These are phyloP conservation scores for Onygena corvina DNA, from an alignment of 2,329 filamentous ascomycete genomes.

Conservation along the genomic window DNA sequence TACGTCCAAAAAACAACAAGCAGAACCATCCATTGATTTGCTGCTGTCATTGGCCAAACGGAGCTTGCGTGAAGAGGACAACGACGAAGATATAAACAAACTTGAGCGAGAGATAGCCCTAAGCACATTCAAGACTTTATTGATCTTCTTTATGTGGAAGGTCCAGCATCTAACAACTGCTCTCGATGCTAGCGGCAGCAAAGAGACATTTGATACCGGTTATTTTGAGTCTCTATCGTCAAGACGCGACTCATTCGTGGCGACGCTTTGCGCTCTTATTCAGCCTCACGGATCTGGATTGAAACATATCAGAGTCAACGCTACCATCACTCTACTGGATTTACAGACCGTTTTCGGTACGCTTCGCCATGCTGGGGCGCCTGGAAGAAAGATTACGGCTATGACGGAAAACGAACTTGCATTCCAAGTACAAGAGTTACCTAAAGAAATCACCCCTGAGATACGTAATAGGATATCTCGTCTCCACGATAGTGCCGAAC, in stretches of 20 bases:
- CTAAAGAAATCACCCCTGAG: conserved; percentile 55
- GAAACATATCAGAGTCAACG: conserved; percentile 65
- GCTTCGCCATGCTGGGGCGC: conserved; percentile 43
- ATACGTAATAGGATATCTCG: conserved; percentile 56
- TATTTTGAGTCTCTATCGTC: conserved; percentile 58
- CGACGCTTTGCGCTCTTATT: conserved; percentile 40
- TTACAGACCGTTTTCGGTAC: conserved; percentile 68
- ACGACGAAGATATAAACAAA: conserved; percentile 58
- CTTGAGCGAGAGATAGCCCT: conserved; percentile 68
- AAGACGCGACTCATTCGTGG: conserved; percentile 42
- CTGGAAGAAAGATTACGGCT: conserved; percentile 32
- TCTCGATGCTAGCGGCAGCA: conserved; percentile 41
- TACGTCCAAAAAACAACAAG: conserved; percentile 27
- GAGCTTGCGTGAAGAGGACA: conserved; percentile 51
- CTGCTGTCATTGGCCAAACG: conserved; percentile 62
- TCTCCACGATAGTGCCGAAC: conserved; percentile 67
- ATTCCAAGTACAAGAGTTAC: conserved; percentile 47
- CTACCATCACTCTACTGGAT: conserved; percentile 68
- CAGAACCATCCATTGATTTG: conserved; percentile 47
- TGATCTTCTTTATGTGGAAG: conserved; percentile 97
- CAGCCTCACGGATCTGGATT: conserved; percentile 44
- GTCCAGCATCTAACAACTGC: conserved; percentile 48
- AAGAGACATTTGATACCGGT: conserved; percentile 46
- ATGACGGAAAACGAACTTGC: conserved; percentile 37
- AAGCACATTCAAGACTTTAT: conserved; percentile 60